Evolutionary conservation across 2,329 filamentous ascomycete species (phyloP).

Genomic region (Zymoseptoria ardabiliae): DNA sequence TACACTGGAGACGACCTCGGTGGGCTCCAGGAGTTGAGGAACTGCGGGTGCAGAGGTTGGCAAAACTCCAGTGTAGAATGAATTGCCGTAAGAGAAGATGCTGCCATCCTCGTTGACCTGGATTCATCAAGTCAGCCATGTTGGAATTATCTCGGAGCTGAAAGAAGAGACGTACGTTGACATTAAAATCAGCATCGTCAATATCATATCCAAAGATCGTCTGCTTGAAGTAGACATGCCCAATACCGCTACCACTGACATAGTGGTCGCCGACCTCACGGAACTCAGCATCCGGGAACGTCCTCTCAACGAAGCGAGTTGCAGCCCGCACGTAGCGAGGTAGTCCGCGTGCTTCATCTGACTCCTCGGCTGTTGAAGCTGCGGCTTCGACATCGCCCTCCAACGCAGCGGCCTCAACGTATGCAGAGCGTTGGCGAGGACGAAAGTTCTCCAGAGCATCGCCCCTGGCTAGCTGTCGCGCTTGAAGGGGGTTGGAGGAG

Average conservation of each 20-base stretch:
- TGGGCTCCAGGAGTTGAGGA: conserved; percentile 37
- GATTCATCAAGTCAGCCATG: background rate
- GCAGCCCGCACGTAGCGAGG: conserved; percentile 28
- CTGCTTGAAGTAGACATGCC: conserved; percentile 55
- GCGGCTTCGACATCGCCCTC: conserved; percentile 1
- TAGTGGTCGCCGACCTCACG: conserved; percentile 49
- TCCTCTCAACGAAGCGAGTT: conserved; percentile 28
- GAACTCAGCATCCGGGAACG: conserved; percentile 37
- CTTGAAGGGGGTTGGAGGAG: background rate
- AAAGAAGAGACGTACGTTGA: conserved; percentile 44
- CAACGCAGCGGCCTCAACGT: conserved; percentile 7
- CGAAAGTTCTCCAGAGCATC: conserved; percentile 7
- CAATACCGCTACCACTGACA: conserved; percentile 48
- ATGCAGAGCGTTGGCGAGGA: conserved; percentile 11
- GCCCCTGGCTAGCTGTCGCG: conserved; percentile 2
- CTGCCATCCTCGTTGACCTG: conserved; percentile 47
- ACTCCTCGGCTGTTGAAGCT: background rate
- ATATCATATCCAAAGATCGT: conserved; percentile 52
- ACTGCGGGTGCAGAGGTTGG: conserved; percentile 35
- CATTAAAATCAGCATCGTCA: conserved; percentile 55
- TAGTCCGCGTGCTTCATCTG: conserved; percentile 1
- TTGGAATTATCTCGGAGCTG: background rate
- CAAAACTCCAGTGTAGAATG: conserved; percentile 40
- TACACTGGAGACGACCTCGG: conserved; percentile 38
- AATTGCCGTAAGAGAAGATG: conserved; percentile 52